Conservation (phyloP, 345 rosid genomes). For the Citrus hindsii region DNA sequence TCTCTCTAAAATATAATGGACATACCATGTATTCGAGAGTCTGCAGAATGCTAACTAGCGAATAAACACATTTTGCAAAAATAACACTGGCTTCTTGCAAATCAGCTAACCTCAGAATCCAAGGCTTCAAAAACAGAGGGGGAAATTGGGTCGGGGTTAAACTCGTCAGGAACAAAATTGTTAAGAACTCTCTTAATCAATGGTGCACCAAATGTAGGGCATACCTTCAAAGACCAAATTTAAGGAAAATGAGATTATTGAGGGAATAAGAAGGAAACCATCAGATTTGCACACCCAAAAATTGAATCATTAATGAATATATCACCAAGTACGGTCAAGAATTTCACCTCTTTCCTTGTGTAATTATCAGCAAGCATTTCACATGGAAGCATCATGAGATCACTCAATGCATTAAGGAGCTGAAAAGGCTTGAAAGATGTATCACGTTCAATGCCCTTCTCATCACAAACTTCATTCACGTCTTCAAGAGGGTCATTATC, state of each 20-base stretch:
- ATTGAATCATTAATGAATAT: background rate
- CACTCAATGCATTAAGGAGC: conserved; percentile 80
- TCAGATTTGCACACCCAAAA: background rate
- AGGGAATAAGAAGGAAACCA: conserved; percentile 3
- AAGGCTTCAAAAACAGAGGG: conserved; percentile 56
- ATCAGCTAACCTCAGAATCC: conserved; percentile 61
- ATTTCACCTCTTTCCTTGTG: conserved; percentile 73
- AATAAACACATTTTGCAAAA: background rate
- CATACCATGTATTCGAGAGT: background rate
- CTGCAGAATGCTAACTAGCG: background rate
- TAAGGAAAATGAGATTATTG: background rate
- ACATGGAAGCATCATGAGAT: conserved; percentile 96
- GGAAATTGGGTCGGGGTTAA: conserved; percentile 75
- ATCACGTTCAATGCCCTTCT: conserved; percentile 28
- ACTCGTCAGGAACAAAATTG: conserved; percentile 85
- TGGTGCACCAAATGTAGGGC: conserved; percentile 66
- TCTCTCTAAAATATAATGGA: background rate
- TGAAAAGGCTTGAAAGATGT: conserved; percentile 66
- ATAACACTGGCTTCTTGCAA: background rate
- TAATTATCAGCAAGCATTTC: conserved; percentile 73
- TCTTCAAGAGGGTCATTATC: conserved; percentile 45
- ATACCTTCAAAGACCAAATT: conserved; percentile 45
- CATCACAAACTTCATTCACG: conserved; percentile 20
- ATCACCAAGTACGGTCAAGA: background rate
- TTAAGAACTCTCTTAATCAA: conserved; percentile 60